Base-by-base conservation (phyloP, 345 rosid genomes). In the Conringia planisiliqua region DNA sequence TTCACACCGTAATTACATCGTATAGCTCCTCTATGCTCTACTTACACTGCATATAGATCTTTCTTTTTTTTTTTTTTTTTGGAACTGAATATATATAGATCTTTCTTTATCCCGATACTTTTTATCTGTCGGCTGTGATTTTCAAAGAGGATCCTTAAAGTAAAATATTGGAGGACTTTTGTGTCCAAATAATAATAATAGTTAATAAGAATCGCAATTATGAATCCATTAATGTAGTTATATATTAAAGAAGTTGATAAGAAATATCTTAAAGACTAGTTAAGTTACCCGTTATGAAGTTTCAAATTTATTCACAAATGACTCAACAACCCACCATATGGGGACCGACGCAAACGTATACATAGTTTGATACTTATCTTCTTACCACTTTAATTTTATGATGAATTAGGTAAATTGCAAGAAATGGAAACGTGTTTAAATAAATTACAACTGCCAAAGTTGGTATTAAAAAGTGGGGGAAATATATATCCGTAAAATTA, bases 141-240 rank as follows among this genome's bases (percentile, higher is more conserved):
- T 59, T 38, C 55, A 57, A 66, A 26, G 20, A 39, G 22, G 50
- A 38, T 22, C 32, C 26, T 36, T 20, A 38, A 61, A 39, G 48
- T 61, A 39, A 27, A 61, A 22, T 29, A 12, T 3, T 13, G 68
- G 38, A 38, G 3, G 66, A 70, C 74, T 69, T 70, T 44, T 70
- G 44, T 13, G 18, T 16, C 57, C 46, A 56, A 33, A 18, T 58
- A 32, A 57, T 32, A 32, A 26, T 17, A 47, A 17, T 47, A 17
- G 24, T 3, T 7, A 47, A 47, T 29, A 29, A 29, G 0, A 29
- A 29, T 29, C 3, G 3, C 5, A 29, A 29, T 29, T 29, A 47
- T 5, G 7, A 47, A 47, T 47, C 51, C n/a, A 42, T 40, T n/a
- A 42, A 62, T 62, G 20, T 11, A 26, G 35, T 36, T 18, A 3